Evolutionary conservation across 202 grass and related monocot genomes (phyloP).

Genomic region (Dendrocalamus latiflorus): DNA sequence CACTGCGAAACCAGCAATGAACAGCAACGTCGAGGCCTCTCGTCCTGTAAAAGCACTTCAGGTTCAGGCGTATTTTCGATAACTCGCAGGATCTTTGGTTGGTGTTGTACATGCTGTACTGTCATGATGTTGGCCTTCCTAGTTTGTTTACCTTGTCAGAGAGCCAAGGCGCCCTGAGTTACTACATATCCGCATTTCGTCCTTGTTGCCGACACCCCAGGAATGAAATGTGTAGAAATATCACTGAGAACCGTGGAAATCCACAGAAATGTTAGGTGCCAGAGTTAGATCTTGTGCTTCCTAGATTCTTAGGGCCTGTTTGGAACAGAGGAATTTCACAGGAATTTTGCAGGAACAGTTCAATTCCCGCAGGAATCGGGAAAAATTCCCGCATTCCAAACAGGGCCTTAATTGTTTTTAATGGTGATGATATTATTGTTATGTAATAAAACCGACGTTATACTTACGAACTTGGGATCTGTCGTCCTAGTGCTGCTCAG

Average conservation of each 20-base stretch:
- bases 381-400: too few relatives aligned
- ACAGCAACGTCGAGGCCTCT: slow-evolving; percentile 11
- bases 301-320: too few relatives aligned
- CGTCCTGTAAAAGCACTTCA: slow-evolving; percentile 38
- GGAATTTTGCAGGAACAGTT: too few relatives aligned
- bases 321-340: too few relatives aligned
- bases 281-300: slow-evolving; percentile 27
- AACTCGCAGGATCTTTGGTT: slow-evolving; percentile 32
- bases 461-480: background rate
- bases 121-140: slow-evolving; percentile 22
- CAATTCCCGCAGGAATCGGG: too few relatives aligned
- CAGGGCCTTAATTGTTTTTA: slow-evolving; percentile 16
- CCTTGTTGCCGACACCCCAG: too few relatives aligned
- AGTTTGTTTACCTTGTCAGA: slow-evolving; percentile 17
- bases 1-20: slow-evolving; percentile 29
- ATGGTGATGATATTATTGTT: background rate
- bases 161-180: background rate
- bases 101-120: slow-evolving; percentile 33
- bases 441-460: slow-evolving; percentile 24
- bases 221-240: slow-evolving; percentile 37
- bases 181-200: background rate
- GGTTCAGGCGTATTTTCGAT: slow-evolving; percentile 42
- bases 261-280: slow-evolving; percentile 21
- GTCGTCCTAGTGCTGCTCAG: background rate
- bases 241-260: slow-evolving; percentile 29